Evolutionary conservation across 805 yeast species (phyloP).

Genomic region (Deakozyma indianensis): DNA sequence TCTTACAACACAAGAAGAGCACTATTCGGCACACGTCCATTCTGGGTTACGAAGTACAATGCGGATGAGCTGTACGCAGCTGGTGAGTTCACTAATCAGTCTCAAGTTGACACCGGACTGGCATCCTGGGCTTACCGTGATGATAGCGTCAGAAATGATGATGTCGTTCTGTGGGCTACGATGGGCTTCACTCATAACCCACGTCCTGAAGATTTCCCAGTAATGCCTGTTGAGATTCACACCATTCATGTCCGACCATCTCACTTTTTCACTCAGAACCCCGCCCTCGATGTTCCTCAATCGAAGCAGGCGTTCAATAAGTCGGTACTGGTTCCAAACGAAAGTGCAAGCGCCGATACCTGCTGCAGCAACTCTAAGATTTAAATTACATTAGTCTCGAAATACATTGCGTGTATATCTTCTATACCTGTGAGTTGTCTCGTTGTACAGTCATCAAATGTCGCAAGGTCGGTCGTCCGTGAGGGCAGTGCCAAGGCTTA

Average conservation of each 20-base stretch:
- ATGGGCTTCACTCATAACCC: constrained; percentile 73
- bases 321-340: constrained; percentile 22
- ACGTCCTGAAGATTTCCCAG: constrained; percentile 77
- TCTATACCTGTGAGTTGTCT: no score
- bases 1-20: constrained; percentile 64
- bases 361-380: neutral
- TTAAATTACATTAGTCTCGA: neutral
- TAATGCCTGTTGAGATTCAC: constrained; percentile 75
- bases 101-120: constrained; percentile 54
- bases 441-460: constrained; percentile 47
- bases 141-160: constrained; percentile 59
- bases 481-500: constrained; percentile 93
- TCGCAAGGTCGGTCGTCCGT: constrained; percentile 94
- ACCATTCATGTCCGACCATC: constrained; percentile 52
- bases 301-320: constrained; percentile 55
- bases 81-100: constrained; percentile 79
- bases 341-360: neutral
- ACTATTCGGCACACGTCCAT: constrained; percentile 57
- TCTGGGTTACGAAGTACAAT: constrained; percentile 69
- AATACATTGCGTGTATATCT: no score
- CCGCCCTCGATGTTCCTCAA: constrained; percentile 66
- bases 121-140: constrained; percentile 50
- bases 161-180: constrained; percentile 70
- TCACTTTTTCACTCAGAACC: constrained; percentile 65
- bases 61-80: constrained; percentile 67